Evolutionary conservation across 2,329 filamentous ascomycete genomes (phyloP), one percentile per base, ranked within the genome.

Genomic region (Colletotrichum incanum): DNA sequence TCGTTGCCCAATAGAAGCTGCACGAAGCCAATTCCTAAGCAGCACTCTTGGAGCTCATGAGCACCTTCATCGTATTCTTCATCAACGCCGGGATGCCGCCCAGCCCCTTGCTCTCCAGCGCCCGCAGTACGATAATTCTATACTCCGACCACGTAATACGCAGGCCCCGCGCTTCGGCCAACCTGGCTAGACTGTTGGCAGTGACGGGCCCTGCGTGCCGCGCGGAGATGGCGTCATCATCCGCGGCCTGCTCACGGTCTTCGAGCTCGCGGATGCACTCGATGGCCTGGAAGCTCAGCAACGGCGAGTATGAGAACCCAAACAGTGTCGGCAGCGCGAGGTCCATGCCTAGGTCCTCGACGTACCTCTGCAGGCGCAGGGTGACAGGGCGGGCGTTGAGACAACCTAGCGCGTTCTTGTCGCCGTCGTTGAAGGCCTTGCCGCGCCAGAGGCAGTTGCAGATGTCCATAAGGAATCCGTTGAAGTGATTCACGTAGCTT

Each of bases 381-480:
- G 88, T 82, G 1, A 91, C 83, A 0, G 82, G 73, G 14, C 77
- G 76, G 18, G 87, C 79, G 8, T 89, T 75, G 71, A 87, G 81
- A 75, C 89, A 91, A 11, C 89, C 90, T 65, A 86, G 85, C 2
- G 90, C 86, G 76, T 91, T 91, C n/a, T 87, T 83, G 74, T 96
- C 93, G 1, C 85, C 84, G 16, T 84, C 83, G 70, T 90, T 90
- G 71, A 97, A 92, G 1, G 92, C 94, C 16, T 92, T 89, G 28
- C 90, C 89, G 11, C 94, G 89, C 94, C 94, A 97, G 58, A 96
- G 80, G 62, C 93, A 90, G 79, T 97, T 97, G 84, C 94, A 95
- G 41, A 95, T 88, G 78, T 97, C 94, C 90, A 96, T 95, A 41
- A 97, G 87, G 79, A 93, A 95, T 28, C 92, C 92, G 79, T 97